Conservation (phyloP, 768 basidiomycete species). For the Suillus sp. region DNA sequence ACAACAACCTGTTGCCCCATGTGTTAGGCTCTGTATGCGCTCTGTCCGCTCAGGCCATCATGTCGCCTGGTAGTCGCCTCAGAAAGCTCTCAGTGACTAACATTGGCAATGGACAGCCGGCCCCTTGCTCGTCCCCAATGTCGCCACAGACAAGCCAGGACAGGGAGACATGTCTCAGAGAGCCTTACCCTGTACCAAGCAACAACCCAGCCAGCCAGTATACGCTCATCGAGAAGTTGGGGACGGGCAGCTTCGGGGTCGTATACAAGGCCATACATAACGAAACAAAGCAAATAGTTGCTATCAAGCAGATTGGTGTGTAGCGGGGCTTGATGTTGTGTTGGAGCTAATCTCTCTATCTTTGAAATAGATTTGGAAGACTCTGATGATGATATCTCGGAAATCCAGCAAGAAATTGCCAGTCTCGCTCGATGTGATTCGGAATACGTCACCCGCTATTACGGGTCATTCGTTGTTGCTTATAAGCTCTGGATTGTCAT, state of each 20-base stretch:
- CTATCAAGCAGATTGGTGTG: conserved; percentile 97
- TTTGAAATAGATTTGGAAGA: conserved; percentile 82
- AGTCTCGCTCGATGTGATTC: conserved; percentile 96
- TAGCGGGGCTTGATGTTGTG: conserved; percentile 20
- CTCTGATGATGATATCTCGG: conserved; percentile 97
- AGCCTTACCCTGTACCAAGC: conserved; percentile 70
- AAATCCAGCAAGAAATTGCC: conserved; percentile 98
- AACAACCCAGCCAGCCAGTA: conserved; percentile 90
- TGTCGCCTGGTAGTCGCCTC: conserved; percentile 45
- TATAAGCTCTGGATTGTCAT: conserved; percentile 99
- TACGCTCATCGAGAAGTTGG: conserved; percentile 92
- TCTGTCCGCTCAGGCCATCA: conserved; percentile 34
- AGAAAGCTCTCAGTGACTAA: conserved; percentile 42
- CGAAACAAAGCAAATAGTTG: conserved; percentile 91
- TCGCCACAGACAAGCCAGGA: conserved; percentile 48
- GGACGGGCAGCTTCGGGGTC: conserved; percentile 93
- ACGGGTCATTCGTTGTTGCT: conserved; percentile 93
- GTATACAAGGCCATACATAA: conserved; percentile 98
- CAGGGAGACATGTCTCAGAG: conserved; percentile 43
- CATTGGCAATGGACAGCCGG: conserved; percentile 26
- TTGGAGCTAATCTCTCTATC: conserved; percentile 10
- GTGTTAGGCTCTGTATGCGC: conserved; percentile 16
- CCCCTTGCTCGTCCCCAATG: conserved; percentile 48
- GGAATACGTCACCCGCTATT: conserved; percentile 94
- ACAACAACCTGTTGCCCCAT: conserved; percentile 20